Conservation (phyloP, 2,329 filamentous ascomycete genomes). For the Paracorniculantispora psalliotae region DNA sequence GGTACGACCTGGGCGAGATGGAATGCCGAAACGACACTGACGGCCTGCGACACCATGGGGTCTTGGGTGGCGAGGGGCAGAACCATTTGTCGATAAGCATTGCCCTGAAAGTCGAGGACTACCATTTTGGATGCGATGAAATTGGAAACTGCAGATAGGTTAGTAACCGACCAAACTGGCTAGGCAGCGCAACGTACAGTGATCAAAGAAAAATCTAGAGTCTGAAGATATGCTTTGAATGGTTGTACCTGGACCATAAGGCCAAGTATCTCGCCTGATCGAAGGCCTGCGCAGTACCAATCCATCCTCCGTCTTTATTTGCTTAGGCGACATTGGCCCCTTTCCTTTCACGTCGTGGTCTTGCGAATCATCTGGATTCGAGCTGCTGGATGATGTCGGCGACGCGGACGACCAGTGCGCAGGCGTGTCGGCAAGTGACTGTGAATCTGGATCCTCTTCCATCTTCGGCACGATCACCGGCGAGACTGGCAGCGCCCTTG, state of each 20-base stretch:
- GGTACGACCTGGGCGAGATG: constrained; percentile 30
- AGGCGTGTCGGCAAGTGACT: neutral
- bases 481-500: neutral
- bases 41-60: constrained; percentile 29
- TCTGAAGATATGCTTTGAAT: constrained; percentile 24
- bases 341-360: neutral
- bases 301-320: neutral
- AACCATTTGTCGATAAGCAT: constrained; percentile 35
- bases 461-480: neutral
- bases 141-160: constrained; percentile 25
- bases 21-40: constrained; percentile 35
- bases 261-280: neutral
- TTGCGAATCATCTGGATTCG: neutral
- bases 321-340: neutral
- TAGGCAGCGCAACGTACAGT: constrained; percentile 24
- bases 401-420: neutral
- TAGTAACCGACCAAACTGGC: neutral
- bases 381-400: neutral
- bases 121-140: constrained; percentile 36
- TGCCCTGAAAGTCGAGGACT: constrained; percentile 29
- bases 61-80: constrained; percentile 36
- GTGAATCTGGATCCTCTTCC: neutral
- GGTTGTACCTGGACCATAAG: neutral
- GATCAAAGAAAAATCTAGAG: constrained; percentile 30
- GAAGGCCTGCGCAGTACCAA: constrained; percentile 5